phyloP scores from a whole-genome alignment of 305 asterid genomes.

The Fraxinus sp. region DNA sequence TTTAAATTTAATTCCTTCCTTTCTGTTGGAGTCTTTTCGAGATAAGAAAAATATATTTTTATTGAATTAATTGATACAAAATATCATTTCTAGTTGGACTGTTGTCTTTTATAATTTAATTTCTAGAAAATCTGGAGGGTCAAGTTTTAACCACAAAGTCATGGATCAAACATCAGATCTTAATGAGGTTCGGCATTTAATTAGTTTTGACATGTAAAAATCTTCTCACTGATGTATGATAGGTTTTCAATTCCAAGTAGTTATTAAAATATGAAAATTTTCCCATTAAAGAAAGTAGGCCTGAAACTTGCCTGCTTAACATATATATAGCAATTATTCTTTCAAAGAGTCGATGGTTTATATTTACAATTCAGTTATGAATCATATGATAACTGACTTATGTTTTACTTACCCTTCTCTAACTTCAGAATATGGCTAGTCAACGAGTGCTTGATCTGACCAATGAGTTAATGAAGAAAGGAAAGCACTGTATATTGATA shows the following conservation, averaged over 20 bases:
- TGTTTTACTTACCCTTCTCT: constrained; percentile 19
- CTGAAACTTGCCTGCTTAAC: neutral
- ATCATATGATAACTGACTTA: neutral
- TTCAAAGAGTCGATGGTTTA: neutral
- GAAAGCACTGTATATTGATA: constrained; percentile 64
- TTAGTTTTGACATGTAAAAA: neutral
- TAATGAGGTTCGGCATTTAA: neutral
- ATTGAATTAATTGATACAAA: neutral
- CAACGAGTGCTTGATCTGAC: constrained; percentile 67
- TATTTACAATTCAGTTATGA: neutral
- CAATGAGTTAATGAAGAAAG: constrained; percentile 60
- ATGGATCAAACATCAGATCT: neutral
- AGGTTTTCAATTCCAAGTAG: neutral
- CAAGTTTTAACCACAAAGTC: constrained; percentile 1
- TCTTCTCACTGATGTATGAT: neutral
- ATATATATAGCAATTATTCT: neutral
- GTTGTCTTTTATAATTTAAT: neutral
- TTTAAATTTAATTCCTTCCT: neutral
- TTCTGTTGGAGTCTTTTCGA: neutral
- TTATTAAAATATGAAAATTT: neutral
- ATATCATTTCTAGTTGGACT: neutral
- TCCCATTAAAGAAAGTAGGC: neutral
- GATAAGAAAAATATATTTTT: neutral
- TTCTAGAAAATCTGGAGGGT: neutral
- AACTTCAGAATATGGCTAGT: constrained; percentile 82